These are phyloP conservation scores for Phaeosphaeriaceae sp. DNA, from an alignment of 2,329 filamentous ascomycete species.

Conservation along the genomic window DNA sequence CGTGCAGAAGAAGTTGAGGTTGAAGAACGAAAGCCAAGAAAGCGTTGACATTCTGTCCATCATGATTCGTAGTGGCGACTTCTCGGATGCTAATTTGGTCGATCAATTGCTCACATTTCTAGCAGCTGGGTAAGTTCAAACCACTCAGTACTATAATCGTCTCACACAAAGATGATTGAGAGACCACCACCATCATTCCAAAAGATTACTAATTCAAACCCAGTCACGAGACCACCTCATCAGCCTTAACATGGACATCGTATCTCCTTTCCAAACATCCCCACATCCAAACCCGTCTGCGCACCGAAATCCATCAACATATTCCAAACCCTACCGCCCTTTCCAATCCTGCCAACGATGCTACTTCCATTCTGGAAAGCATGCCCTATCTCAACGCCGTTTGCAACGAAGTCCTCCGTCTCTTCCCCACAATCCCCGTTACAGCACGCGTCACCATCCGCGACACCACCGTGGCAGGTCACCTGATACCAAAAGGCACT, in stretches of 20 bases:
- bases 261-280: conserved; percentile 73
- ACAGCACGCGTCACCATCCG: conserved; percentile 40
- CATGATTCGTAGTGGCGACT: conserved; percentile 60
- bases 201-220: conserved; percentile 3
- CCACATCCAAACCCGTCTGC: conserved; percentile 69
- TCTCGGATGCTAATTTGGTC: conserved; percentile 59
- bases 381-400: conserved; percentile 55
- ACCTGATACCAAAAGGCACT: conserved; percentile 49
- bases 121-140: conserved; percentile 56
- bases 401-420: conserved; percentile 51
- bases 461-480: conserved; percentile 40
- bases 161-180: too few relatives aligned
- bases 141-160: too few relatives aligned
- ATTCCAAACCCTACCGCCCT: conserved; percentile 57
- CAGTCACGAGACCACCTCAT: conserved; percentile 77
- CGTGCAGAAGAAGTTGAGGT: conserved; percentile 53
- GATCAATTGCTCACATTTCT: conserved; percentile 64
- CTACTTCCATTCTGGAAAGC: conserved; percentile 51
- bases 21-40: conserved; percentile 41
- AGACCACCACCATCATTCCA: too few relatives aligned
- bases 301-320: conserved; percentile 68
- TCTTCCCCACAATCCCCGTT: conserved; percentile 49
- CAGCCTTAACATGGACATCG: conserved; percentile 75
- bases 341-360: conserved; percentile 24
- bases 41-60: conserved; percentile 55